phyloP scores from a whole-genome alignment of 2,329 filamentous ascomycete genomes.

The Neofusicoccum sp. region DNA sequence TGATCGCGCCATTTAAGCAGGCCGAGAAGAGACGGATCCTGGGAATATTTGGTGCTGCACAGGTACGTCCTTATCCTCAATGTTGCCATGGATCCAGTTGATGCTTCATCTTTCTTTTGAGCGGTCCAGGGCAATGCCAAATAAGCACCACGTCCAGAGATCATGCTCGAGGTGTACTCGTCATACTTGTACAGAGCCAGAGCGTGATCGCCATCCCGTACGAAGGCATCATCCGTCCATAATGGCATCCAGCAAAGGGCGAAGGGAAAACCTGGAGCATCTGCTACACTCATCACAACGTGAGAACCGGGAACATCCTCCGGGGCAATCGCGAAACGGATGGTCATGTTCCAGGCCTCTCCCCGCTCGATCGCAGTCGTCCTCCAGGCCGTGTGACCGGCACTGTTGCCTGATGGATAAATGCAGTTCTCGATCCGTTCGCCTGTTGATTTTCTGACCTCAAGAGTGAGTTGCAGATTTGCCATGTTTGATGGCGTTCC shows the following conservation, averaged over 20 bases:
- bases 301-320: slow-evolving; percentile 80
- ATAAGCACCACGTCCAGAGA: slow-evolving; percentile 79
- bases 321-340: slow-evolving; percentile 75
- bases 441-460: slow-evolving; percentile 76
- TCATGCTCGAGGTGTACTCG: slow-evolving; percentile 76
- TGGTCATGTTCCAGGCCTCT: slow-evolving; percentile 82
- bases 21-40: slow-evolving; percentile 81
- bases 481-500: slow-evolving; percentile 62
- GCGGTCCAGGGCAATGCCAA: slow-evolving; percentile 78
- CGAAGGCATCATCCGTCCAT: slow-evolving; percentile 89
- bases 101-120: slow-evolving; percentile 69
- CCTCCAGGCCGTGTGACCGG: slow-evolving; percentile 79
- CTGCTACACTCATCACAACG: slow-evolving; percentile 83
- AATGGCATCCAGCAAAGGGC: slow-evolving; percentile 90
- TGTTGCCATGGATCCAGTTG: slow-evolving; percentile 76
- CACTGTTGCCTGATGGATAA: slow-evolving; percentile 77
- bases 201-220: slow-evolving; percentile 78
- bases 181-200: slow-evolving; percentile 88
- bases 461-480: slow-evolving; percentile 84
- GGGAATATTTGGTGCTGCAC: slow-evolving; percentile 92
- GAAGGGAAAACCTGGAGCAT: slow-evolving; percentile 83
- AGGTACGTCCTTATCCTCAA: slow-evolving; percentile 79
- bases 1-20: slow-evolving; percentile 84
- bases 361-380: slow-evolving; percentile 77
- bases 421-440: slow-evolving; percentile 87